Evolutionary conservation across 164 flowering plant species (phyloP).

Genomic region (Warburgia ugandensis): DNA sequence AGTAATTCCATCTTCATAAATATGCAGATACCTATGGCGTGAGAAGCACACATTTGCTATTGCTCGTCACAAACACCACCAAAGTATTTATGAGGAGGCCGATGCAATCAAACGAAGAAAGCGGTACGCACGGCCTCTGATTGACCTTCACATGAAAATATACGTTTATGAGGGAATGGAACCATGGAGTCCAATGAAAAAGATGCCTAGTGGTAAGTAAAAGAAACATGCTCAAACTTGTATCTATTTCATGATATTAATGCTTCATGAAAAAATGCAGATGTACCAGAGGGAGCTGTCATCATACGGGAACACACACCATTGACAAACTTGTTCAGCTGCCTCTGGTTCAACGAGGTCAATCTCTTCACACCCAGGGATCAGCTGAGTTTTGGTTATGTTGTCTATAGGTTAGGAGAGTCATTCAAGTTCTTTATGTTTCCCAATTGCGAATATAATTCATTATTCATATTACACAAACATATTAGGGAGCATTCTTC

Average conservation of each 20-base stretch:
- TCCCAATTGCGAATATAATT: conserved; percentile 91
- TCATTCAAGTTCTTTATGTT: conserved; percentile 81
- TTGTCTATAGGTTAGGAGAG: conserved; percentile 65
- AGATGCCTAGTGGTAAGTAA: conserved; percentile 69
- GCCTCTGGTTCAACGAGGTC: conserved; percentile 99
- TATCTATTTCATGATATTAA: conserved; percentile 1
- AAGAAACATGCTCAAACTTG: neutral
- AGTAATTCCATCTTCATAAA: neutral
- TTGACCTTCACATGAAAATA: conserved; percentile 92
- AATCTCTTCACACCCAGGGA: conserved; percentile 93
- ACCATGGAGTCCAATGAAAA: conserved; percentile 65
- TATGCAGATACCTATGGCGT: conserved; percentile 89
- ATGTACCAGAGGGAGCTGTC: conserved; percentile 97
- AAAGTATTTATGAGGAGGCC: conserved; percentile 89
- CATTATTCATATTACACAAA: conserved; percentile 69
- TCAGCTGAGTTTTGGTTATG: conserved; percentile 95
- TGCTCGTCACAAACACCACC: conserved; percentile 93
- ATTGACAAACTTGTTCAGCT: conserved; percentile 73
- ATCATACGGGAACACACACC: conserved; percentile 89
- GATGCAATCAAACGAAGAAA: conserved; percentile 95
- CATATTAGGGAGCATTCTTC: conserved; percentile 96
- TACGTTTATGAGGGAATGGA: conserved; percentile 87
- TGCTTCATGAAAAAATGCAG: conserved; percentile 32
- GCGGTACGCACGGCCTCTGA: conserved; percentile 92
- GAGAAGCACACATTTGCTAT: conserved; percentile 92